phyloP scores from a whole-genome alignment of 2,329 filamentous ascomycete species.

The Colletotrichum chrysophilum region DNA sequence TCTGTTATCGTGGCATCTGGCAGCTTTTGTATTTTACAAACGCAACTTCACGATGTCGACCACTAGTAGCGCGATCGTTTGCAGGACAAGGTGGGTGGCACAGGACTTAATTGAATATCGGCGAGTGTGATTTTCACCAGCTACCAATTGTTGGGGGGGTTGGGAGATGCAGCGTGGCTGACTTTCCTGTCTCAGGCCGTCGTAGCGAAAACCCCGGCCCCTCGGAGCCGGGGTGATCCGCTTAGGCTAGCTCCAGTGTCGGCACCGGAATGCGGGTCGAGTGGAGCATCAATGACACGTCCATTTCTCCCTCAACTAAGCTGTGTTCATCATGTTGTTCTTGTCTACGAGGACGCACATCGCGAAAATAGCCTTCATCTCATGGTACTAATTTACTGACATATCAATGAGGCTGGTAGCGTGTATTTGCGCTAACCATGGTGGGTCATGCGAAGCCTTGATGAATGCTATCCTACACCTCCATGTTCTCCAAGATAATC shows the following conservation, averaged over 20 bases:
- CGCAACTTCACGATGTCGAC: neutral
- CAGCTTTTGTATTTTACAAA: neutral
- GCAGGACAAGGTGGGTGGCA: neutral
- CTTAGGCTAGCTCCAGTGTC: neutral
- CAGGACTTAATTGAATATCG: neutral
- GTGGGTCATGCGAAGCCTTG: neutral
- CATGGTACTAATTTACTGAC: neutral
- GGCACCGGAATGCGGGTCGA: constrained; percentile 8
- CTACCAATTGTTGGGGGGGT: neutral
- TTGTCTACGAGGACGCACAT: neutral
- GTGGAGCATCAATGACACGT: constrained; percentile 20
- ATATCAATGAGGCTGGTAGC: neutral
- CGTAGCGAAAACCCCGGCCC: neutral
- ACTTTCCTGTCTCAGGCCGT: neutral
- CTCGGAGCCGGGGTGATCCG: constrained; percentile 7
- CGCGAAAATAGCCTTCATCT: neutral
- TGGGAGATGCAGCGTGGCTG: neutral
- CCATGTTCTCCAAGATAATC: constrained; percentile 73
- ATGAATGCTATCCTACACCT: neutral
- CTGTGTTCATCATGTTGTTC: neutral
- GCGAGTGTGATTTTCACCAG: neutral
- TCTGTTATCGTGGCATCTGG: neutral
- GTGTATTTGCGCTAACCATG: neutral
- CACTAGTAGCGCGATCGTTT: neutral
- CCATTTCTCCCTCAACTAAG: neutral